phyloP scores from a whole-genome alignment of 805 yeast genomes.

The Barnettozyma siamensis region DNA sequence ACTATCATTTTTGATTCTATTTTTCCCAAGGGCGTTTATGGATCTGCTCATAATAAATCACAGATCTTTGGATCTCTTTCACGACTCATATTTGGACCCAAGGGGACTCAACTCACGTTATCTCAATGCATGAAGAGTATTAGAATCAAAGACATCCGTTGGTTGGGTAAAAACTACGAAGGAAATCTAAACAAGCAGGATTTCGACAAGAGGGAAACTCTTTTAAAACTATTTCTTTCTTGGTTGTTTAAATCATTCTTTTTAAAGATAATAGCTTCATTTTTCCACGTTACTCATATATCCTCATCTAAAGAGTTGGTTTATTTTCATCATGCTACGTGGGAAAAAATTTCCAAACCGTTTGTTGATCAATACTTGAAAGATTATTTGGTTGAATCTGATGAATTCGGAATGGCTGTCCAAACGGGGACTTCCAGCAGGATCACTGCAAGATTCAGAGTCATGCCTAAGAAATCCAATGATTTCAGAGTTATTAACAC shows the following conservation, averaged over 20 bases:
- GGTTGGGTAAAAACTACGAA: conserved; percentile 41
- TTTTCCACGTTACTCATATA: conserved; percentile 64
- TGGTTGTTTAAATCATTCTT: conserved; percentile 56
- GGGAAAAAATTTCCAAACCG: conserved; percentile 41
- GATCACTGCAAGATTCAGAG: conserved; percentile 33
- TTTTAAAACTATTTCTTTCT: conserved; percentile 37
- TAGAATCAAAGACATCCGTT: conserved; percentile 39
- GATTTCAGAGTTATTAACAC: conserved; percentile 58
- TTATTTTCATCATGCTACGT: conserved; percentile 53
- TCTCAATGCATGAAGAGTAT: conserved; percentile 31
- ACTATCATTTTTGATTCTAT: conserved; percentile 39
- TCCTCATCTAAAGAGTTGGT: conserved; percentile 35
- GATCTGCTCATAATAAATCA: conserved; percentile 43
- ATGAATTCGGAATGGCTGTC: conserved; percentile 12
- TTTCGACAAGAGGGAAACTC: conserved; percentile 28
- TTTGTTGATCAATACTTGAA: conserved; percentile 40
- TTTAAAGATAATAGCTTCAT: conserved; percentile 40
- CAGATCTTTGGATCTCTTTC: conserved; percentile 34
- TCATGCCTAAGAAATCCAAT: conserved; percentile 51
- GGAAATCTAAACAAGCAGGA: conserved; percentile 37
- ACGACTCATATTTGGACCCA: conserved; percentile 31
- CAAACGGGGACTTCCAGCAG: conserved; percentile 18
- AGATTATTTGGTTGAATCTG: conserved; percentile 28
- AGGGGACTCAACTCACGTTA: conserved; percentile 32
- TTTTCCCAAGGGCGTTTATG: conserved; percentile 49